Percentiles rank a stretch among this genome's conserved stretches.
Evolutionary conservation across 495 filamentous ascomycete genomes (phyloP).

Genomic region (Penicillium roqueforti): DNA sequence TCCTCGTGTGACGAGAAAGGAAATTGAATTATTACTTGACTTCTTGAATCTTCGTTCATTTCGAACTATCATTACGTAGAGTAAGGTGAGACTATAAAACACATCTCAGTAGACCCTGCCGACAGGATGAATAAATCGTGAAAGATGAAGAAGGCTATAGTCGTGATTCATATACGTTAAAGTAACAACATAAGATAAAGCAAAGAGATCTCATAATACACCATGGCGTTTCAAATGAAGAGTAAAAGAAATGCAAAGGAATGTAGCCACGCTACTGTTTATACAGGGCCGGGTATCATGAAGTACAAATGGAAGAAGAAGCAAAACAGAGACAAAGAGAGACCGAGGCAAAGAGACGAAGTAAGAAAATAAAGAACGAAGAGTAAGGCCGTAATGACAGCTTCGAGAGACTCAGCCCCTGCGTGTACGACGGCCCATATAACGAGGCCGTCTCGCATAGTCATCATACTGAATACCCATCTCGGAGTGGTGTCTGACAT

Average conservation of each 20-base stretch:
- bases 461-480: slow-evolving; percentile 22
- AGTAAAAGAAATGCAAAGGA: not conserved
- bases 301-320: not conserved
- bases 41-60: too few species aligned
- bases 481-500: slow-evolving; percentile 15
- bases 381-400: not conserved
- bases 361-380: not conserved
- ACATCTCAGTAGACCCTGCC: not conserved
- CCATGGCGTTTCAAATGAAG: not conserved
- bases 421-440: slow-evolving; percentile 37
- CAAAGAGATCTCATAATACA: not conserved
- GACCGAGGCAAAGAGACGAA: too few species aligned
- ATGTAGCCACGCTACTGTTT: not conserved
- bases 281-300: slow-evolving; percentile 14
- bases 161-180: not conserved
- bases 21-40: too few species aligned
- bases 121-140: not conserved
- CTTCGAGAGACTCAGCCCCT: slow-evolving; percentile 14
- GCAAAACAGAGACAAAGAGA: not conserved
- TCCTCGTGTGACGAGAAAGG: too few species aligned
- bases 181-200: not conserved
- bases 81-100: too few species aligned
- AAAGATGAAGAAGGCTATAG: not conserved
- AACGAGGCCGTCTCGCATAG: slow-evolving; percentile 30
- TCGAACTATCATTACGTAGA: too few species aligned